A percentile compares a stretch with the other conserved stretches of the same genome.
These are phyloP conservation scores for Mortierella sp. DNA, from an alignment of 371 early-diverging fungal species.

Conservation along the genomic window DNA sequence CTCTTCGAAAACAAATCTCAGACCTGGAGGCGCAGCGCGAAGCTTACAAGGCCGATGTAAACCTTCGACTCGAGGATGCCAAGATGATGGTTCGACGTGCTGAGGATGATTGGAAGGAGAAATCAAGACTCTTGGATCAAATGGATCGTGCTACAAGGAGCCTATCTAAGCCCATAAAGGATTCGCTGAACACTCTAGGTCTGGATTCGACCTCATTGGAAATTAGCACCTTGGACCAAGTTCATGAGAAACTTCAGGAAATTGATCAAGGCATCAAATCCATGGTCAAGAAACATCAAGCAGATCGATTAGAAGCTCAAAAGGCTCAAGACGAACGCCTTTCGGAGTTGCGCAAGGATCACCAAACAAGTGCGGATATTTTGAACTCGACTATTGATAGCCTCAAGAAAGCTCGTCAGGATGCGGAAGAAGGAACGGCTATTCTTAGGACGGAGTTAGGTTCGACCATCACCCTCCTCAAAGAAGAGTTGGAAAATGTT, in stretches of 20 bases:
- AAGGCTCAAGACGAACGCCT: conserved; percentile 2
- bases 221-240: conserved; percentile 22
- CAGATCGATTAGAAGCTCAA: conserved; percentile 1
- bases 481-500: conserved; percentile 36
- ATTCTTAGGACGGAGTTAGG: conserved; percentile 15
- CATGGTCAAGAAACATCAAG: conserved; percentile 11
- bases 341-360: conserved; percentile 22
- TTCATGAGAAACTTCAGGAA: conserved; percentile 17
- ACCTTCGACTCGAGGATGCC: conserved; percentile 59
- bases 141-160: conserved; percentile 32
- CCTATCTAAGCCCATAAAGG: conserved; percentile 26
- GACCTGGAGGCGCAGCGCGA: conserved; percentile 50
- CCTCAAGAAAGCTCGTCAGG: conserved; percentile 23
- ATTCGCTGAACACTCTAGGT: conserved; percentile 24
- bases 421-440: conserved; percentile 16
- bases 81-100: conserved; percentile 67
- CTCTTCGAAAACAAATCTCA: conserved; percentile 33
- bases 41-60: conserved; percentile 58
- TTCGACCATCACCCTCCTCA: conserved; percentile 15
- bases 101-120: conserved; percentile 64
- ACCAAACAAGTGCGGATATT: conserved; percentile 17
- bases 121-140: conserved; percentile 39
- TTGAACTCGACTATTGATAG: conserved; percentile 31
- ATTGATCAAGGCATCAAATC: conserved; percentile 22
- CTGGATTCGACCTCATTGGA: conserved; percentile 3